Conservation (phyloP, 2,329 filamentous ascomycete species). For the Aspergillus sp. region DNA sequence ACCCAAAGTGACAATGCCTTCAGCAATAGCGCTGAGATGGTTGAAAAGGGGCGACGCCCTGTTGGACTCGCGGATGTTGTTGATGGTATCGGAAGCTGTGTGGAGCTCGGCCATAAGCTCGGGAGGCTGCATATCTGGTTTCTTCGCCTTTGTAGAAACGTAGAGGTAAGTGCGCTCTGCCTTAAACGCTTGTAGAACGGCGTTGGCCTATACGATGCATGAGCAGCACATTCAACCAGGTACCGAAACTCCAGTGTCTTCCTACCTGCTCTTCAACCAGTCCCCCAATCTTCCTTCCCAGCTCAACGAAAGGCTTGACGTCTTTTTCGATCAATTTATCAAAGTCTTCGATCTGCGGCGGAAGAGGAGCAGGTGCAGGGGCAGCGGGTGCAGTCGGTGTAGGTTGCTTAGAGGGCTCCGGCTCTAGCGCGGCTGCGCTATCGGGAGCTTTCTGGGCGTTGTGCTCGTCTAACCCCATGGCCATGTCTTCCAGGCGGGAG, state of each 20-base stretch:
- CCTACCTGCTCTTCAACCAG: conserved; percentile 79
- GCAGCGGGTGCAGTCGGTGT: conserved; percentile 49
- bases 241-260: background rate
- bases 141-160: conserved; percentile 87
- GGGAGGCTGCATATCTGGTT: conserved; percentile 75
- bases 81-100: conserved; percentile 76
- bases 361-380: conserved; percentile 63
- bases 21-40: conserved; percentile 83
- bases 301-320: conserved; percentile 75
- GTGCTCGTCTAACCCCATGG: conserved; percentile 67
- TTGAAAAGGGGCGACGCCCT: conserved; percentile 75
- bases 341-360: conserved; percentile 84
- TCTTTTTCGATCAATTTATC: conserved; percentile 75
- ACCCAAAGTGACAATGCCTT: conserved; percentile 85
- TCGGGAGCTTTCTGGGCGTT: conserved; percentile 44
- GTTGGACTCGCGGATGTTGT: conserved; percentile 80
- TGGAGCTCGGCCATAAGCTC: conserved; percentile 87
- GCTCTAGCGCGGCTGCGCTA: conserved; percentile 28
- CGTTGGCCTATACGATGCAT: conserved; percentile 52
- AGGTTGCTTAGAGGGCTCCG: conserved; percentile 31
- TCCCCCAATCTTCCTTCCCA: conserved; percentile 78
- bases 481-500: conserved; percentile 93
- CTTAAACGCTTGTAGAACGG: conserved; percentile 70
- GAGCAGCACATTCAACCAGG: conserved; percentile 12
- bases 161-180: conserved; percentile 87